These are phyloP conservation scores for Heliamphora pulchella DNA, from an alignment of 179 eudicot species.

Conservation along the genomic window DNA sequence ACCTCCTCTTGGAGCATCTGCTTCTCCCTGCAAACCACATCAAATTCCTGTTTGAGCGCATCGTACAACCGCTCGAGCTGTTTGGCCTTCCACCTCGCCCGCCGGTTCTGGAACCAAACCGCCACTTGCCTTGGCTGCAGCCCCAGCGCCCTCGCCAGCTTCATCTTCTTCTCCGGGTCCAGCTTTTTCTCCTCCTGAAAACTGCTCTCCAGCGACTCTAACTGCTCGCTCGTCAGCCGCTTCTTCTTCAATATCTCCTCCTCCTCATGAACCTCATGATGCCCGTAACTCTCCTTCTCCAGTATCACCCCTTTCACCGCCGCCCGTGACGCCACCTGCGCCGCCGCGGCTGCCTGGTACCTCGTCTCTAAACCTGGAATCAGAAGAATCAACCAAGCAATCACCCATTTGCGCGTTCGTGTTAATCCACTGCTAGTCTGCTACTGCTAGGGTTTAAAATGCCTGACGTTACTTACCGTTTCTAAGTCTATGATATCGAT, in stretches of 20 bases:
- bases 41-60: constrained; percentile 56
- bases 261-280: constrained; percentile 16
- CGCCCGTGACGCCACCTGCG: constrained; percentile 15
- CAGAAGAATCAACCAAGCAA: background rate
- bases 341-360: constrained; percentile 18
- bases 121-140: constrained; percentile 65
- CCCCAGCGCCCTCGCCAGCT: constrained; percentile 59
- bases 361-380: constrained; percentile 16
- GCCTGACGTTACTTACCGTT: no score
- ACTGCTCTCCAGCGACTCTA: constrained; percentile 62
- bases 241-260: constrained; percentile 41
- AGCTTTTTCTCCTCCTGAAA: constrained; percentile 77
- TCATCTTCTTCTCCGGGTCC: constrained; percentile 71
- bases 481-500: no score
- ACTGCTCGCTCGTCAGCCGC: constrained; percentile 52
- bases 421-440: background rate
- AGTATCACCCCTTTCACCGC: constrained; percentile 9
- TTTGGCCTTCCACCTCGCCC: constrained; percentile 87
- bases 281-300: background rate
- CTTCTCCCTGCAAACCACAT: constrained; percentile 48
- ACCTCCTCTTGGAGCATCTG: constrained; percentile 74
- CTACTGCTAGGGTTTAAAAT: no score
- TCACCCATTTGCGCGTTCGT: background rate
- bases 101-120: constrained; percentile 79
- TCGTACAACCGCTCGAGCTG: constrained; percentile 70